These are phyloP conservation scores for Ceratobasidium theobromae DNA, from an alignment of 1,284 basidiomycete genomes.

Conservation along the genomic window DNA sequence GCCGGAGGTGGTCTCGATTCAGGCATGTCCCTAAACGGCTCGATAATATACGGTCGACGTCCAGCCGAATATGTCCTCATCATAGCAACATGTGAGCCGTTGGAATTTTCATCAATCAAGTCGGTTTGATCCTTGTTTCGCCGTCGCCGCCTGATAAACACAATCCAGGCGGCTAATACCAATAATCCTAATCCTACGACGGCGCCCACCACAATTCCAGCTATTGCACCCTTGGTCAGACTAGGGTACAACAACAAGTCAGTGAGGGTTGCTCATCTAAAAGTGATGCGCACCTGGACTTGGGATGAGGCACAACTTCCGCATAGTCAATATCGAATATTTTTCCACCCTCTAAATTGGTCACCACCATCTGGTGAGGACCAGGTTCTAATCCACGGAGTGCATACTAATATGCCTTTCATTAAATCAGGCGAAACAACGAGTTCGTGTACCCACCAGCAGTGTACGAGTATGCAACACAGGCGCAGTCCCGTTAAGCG, in stretches of 20 bases:
- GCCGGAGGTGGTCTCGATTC: background rate
- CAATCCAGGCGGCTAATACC: background rate
- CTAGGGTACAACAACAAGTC: background rate
- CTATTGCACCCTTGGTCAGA: background rate
- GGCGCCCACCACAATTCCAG: background rate
- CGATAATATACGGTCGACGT: background rate
- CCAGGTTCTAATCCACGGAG: background rate
- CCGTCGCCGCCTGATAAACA: background rate
- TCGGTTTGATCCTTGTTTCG: background rate
- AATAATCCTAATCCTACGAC: background rate
- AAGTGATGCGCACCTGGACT: background rate
- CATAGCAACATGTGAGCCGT: background rate
- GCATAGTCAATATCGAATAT: background rate
- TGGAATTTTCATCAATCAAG: background rate
- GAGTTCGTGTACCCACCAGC: background rate
- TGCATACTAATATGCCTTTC: background rate
- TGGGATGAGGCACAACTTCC: background rate
- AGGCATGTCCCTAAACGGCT: background rate
- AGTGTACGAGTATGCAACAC: background rate
- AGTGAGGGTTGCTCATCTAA: background rate
- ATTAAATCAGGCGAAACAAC: background rate
- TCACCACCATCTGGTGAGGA: background rate
- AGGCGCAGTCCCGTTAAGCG: background rate
- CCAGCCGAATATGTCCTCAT: background rate
- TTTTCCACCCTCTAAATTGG: slow-evolving; percentile 2